Evolutionary conservation across 768 basidiomycete species (phyloP).

Genomic region (Mycena rebaudengoi): DNA sequence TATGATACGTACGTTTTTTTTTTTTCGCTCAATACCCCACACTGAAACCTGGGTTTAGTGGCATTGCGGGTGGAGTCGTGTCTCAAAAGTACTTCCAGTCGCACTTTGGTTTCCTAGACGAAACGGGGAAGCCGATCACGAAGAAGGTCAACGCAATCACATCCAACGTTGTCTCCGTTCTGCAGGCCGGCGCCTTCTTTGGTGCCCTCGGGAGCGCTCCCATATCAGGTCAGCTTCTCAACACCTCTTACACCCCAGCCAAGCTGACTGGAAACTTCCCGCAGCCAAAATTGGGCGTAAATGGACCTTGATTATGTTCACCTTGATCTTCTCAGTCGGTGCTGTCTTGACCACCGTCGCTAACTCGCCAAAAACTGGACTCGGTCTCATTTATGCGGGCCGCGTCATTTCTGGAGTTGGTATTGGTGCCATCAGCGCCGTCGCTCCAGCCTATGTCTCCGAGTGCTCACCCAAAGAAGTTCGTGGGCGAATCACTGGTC

Average conservation of each 20-base stretch:
- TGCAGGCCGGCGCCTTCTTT: slow-evolving; percentile 91
- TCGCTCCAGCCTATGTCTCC: slow-evolving; percentile 86
- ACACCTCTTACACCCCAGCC: neutral
- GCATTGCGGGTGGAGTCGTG: slow-evolving; percentile 75
- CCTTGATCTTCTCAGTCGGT: slow-evolving; percentile 71
- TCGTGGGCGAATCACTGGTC: slow-evolving; percentile 84
- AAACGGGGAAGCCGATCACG: slow-evolving; percentile 51
- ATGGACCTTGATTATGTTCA: slow-evolving; percentile 68
- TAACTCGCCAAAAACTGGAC: slow-evolving; percentile 52
- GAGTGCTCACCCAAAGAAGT: slow-evolving; percentile 89
- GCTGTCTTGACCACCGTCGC: slow-evolving; percentile 81
- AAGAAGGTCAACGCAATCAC: slow-evolving; percentile 19
- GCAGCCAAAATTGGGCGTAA: slow-evolving; percentile 72
- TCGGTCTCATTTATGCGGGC: slow-evolving; percentile 80
- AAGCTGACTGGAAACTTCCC: neutral
- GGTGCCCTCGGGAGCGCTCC: slow-evolving; percentile 81
- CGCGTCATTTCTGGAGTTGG: slow-evolving; percentile 86
- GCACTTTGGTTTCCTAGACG: slow-evolving; percentile 67
- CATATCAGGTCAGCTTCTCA: slow-evolving; percentile 60
- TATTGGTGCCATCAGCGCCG: slow-evolving; percentile 82
- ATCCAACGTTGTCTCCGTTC: slow-evolving; percentile 87
- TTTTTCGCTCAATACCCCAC: neutral
- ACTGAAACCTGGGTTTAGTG: slow-evolving; percentile 20
- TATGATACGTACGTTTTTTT: slow-evolving; percentile 71
- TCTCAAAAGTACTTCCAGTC: slow-evolving; percentile 64